phyloP scores from a whole-genome alignment of 345 rosid genomes.

The Dipteronia dyeriana region DNA sequence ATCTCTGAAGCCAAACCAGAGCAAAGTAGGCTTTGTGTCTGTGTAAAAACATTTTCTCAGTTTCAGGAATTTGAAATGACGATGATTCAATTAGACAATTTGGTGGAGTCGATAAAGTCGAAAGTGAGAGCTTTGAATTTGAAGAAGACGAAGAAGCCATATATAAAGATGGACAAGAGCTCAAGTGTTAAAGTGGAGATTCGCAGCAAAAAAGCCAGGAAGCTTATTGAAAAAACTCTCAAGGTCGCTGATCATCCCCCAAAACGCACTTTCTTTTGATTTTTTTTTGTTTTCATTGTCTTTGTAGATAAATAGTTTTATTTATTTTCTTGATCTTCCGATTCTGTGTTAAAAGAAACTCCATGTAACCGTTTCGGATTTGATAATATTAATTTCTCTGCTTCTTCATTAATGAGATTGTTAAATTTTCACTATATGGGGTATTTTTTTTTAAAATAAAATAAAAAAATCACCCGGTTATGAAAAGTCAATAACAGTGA shows the following conservation, averaged over 20 bases:
- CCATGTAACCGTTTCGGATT: constrained; percentile 23
- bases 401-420: neutral
- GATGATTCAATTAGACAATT: constrained; percentile 57
- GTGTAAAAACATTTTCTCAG: too few species aligned
- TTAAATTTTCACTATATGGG: neutral
- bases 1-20: constrained; percentile 12
- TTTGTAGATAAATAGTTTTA: neutral
- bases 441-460: too few species aligned
- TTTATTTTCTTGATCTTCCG: neutral
- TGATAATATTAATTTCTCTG: neutral
- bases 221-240: constrained; percentile 80
- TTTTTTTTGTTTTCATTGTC: too few species aligned
- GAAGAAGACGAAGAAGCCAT: constrained; percentile 62
- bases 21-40: neutral
- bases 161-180: constrained; percentile 89
- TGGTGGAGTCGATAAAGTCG: constrained; percentile 86
- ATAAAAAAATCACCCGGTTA: too few species aligned
- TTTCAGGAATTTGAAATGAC: constrained; percentile 42
- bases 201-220: constrained; percentile 80
- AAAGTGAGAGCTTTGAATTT: constrained; percentile 63
- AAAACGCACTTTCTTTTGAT: constrained; percentile 48
- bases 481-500: neutral
- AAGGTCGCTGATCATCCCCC: constrained; percentile 79
- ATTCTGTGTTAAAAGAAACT: constrained; percentile 11
- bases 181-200: constrained; percentile 93